Evolutionary conservation across 1,284 basidiomycete genomes (phyloP).

Genomic region (Ganoderma sinense): DNA sequence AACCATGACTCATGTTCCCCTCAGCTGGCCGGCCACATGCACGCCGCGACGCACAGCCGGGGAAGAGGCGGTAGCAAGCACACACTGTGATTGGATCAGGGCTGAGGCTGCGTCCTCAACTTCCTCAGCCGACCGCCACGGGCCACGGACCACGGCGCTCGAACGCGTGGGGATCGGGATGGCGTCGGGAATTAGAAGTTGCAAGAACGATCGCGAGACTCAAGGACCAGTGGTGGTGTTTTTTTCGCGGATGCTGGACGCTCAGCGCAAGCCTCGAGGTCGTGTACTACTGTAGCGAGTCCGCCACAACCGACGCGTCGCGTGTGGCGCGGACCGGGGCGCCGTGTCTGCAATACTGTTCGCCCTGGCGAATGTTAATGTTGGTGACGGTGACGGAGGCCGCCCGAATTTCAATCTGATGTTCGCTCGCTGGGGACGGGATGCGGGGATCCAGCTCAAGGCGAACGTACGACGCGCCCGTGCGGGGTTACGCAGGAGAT

Average conservation of each 20-base stretch:
- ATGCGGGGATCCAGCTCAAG: neutral
- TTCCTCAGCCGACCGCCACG: neutral
- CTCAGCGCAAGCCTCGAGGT: no score
- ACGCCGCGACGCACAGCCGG: conserved; percentile 19
- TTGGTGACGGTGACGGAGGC: neutral
- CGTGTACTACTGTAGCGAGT: neutral
- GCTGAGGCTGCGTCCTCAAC: neutral
- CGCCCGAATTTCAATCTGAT: neutral
- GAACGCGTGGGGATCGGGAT: neutral
- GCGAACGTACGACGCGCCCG: no score
- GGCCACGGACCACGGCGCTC: neutral
- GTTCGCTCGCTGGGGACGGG: neutral
- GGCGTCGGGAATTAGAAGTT: neutral
- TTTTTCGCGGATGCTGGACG: neutral
- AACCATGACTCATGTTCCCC: conserved; percentile 21
- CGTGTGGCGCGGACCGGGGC: neutral
- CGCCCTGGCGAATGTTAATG: neutral
- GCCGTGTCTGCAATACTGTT: neutral
- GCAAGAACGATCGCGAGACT: no score
- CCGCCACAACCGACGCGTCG: neutral
- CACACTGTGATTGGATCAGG: neutral
- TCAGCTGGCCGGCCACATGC: conserved; percentile 24
- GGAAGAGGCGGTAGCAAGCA: conserved; percentile 16
- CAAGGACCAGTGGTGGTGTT: no score
- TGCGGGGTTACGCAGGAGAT: conserved; percentile 1